Base-by-base conservation (phyloP, 805 yeast species). In the Spathaspora sp. region DNA sequence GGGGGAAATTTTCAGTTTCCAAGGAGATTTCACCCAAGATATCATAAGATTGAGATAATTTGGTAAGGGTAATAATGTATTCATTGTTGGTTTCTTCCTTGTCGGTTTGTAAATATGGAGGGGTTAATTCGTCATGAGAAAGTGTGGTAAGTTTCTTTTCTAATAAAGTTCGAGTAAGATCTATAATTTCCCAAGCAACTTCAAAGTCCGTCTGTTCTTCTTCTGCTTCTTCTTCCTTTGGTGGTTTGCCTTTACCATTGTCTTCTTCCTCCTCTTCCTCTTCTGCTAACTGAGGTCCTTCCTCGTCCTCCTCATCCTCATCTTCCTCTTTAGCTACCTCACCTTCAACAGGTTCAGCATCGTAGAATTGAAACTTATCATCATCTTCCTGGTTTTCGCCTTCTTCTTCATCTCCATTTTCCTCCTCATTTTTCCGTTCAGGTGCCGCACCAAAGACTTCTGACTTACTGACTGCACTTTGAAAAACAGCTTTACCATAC, bases 21-120 rank as follows among this genome's bases (percentile, higher is more conserved):
- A 92, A 73, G 0, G 96, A 86, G 9, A 92, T 87, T 63, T 93
- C 97, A 31, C 98, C 98, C 16, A 91, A 73, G 10, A 92, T 67
- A 61, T 87, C 92, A 63, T 84, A 87, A 1, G 85, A 80, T 51
- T 89, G 92, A 0, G 92, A 83, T 19, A 91, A 70, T 56, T 82
- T 87, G 58, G 76, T 72, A 51, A 76, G 69, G 23, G 76, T 55
- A 28, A 61, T 63, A 12, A 75, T 65, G 31, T 61, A 65, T 17
- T 70, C 69, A 49, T 75, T 66, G 7, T 57, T 47, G 2, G 75
- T 62, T 51, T 69, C 61, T 28, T 66, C 67, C 40, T 58, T 59
- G 51, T 69, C 69, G 7, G 67, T 46, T 35, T 61, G 52, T 39
- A 72, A 59, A 52, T 63, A 70, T 14, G 78, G 78, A 6, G 31